Percentiles rank a stretch among this genome's conserved stretches.
These are phyloP conservation scores for Neltuma alba DNA, from an alignment of 306 rosid species.

Conservation along the genomic window DNA sequence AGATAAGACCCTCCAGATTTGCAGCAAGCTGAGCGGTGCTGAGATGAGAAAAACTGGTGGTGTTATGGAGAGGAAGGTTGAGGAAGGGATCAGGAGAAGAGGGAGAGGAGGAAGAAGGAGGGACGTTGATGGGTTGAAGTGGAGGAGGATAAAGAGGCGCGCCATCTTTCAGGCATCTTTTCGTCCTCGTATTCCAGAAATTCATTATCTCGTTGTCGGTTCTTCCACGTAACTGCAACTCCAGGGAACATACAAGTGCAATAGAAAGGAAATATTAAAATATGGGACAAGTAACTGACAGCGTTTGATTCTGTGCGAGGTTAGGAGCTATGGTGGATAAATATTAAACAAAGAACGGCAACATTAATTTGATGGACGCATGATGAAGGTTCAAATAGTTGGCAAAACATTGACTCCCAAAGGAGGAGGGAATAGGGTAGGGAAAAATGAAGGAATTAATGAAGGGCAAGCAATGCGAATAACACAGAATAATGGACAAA, in stretches of 20 bases:
- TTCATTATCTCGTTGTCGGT: slow-evolving; percentile 93
- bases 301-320: slow-evolving; percentile 5
- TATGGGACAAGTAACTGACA: slow-evolving; percentile 34
- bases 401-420: too few species aligned
- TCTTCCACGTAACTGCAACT: slow-evolving; percentile 74
- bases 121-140: neutral
- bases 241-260: neutral
- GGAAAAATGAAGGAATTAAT: too few species aligned
- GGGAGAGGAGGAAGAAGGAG: slow-evolving; percentile 26
- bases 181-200: slow-evolving; percentile 80
- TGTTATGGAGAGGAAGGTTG: slow-evolving; percentile 24
- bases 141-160: slow-evolving; percentile 64
- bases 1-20: slow-evolving; percentile 4
- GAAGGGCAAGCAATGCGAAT: neutral
- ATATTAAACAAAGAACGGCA: neutral
- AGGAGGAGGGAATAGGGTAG: too few species aligned
- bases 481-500: neutral
- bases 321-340: neutral
- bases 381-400: too few species aligned
- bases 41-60: neutral
- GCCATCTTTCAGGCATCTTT: slow-evolving; percentile 69
- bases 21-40: neutral
- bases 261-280: neutral
- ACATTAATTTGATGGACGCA: slow-evolving; percentile 25
- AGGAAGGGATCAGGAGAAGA: slow-evolving; percentile 32